Conservation (phyloP, 2,329 filamentous ascomycete species). For the Tolypocladium cylindrosporum region DNA sequence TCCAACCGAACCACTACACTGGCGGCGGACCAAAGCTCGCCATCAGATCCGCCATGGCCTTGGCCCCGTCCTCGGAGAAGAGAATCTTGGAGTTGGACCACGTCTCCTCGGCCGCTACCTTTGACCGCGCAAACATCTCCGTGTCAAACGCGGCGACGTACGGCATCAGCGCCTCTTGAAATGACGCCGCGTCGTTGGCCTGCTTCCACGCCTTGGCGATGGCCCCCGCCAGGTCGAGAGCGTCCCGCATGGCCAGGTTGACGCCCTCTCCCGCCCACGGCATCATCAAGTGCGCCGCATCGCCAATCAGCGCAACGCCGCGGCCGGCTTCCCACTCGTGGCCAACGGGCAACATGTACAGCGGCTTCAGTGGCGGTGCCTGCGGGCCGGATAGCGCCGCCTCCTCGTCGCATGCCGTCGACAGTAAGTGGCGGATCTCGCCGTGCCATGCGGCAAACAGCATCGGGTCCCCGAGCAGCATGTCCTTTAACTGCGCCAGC, state of each 20-base stretch:
- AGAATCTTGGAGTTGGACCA: conserved; percentile 3
- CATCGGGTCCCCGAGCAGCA: conserved; percentile 10
- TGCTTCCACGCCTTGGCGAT: conserved; percentile 9
- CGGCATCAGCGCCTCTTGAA: conserved; percentile 8
- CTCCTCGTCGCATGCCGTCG: conserved; percentile 15
- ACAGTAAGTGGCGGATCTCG: conserved; percentile 16
- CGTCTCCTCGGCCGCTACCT: conserved; percentile 3
- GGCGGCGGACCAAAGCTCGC: not conserved
- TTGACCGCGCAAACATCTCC: conserved; percentile 2
- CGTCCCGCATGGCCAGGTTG: conserved; percentile 41
- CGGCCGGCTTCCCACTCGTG: conserved; percentile 27
- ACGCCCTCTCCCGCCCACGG: conserved; percentile 43
- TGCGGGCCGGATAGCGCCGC: conserved; percentile 8
- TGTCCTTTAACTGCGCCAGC: conserved; percentile 6
- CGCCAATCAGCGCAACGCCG: conserved; percentile 41
- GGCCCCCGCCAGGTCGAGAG: conserved; percentile 31
- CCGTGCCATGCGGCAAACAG: conserved; percentile 16
- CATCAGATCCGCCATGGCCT: conserved; percentile 5
- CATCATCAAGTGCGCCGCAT: conserved; percentile 44
- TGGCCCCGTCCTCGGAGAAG: conserved; percentile 2
- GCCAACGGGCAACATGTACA: conserved; percentile 32
- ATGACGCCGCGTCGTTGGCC: not conserved
- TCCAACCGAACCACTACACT: not conserved
- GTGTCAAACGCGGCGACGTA: conserved; percentile 2
- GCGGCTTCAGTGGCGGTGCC: conserved; percentile 8